Evolutionary conservation across 306 rosid species (phyloP).

Genomic region (Gastrolobium bilobum): DNA sequence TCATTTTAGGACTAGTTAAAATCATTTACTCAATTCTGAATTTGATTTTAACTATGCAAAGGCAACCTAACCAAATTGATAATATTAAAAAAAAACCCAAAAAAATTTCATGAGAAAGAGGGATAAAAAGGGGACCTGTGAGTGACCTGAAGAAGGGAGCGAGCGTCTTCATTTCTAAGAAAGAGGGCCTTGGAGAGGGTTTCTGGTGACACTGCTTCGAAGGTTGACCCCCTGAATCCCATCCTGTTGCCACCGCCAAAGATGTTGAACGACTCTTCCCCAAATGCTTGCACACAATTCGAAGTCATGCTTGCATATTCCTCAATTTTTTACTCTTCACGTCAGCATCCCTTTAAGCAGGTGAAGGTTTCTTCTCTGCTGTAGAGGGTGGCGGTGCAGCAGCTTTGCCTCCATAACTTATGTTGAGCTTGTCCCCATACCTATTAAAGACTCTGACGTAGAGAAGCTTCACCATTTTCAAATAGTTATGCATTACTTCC

Average conservation of each 20-base stretch:
- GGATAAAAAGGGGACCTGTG: constrained; percentile 65
- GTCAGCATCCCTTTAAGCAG: constrained; percentile 31
- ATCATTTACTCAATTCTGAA: not conserved
- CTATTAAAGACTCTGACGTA: constrained; percentile 80
- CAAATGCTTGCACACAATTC: constrained; percentile 88
- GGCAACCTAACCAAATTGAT: no score
- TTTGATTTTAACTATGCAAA: no score
- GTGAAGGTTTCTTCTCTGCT: constrained; percentile 45
- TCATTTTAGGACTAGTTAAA: not conserved
- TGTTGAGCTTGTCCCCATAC: constrained; percentile 73
- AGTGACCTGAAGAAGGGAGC: constrained; percentile 84
- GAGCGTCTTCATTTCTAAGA: constrained; percentile 79
- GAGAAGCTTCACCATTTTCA: constrained; percentile 89
- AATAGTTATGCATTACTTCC: constrained; percentile 84
- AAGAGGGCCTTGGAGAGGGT: constrained; percentile 67
- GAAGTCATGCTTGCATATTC: constrained; percentile 73
- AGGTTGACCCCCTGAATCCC: no score
- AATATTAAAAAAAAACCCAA: no score
- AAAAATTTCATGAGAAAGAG: no score
- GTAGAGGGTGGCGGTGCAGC: not conserved
- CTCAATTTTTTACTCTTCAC: constrained; percentile 60
- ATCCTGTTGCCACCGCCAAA: constrained; percentile 79
- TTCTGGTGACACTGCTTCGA: constrained; percentile 57
- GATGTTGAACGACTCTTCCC: constrained; percentile 98
- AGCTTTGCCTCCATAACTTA: constrained; percentile 42